phyloP scores from a whole-genome alignment of 1,284 basidiomycete species.

The Sporisorium graminicola region DNA sequence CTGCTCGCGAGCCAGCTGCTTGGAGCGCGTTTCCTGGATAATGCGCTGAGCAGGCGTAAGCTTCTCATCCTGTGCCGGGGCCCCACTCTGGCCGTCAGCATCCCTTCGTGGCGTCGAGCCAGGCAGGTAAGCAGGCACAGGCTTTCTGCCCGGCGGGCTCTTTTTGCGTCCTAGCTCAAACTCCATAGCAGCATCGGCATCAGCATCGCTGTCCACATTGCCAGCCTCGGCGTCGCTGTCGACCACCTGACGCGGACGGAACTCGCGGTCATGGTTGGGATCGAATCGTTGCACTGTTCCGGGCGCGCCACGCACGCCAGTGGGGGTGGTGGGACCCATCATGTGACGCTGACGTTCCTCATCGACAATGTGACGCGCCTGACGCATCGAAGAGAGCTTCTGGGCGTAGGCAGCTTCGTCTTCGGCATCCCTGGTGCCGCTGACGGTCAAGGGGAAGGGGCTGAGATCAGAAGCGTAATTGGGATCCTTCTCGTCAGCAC shows the following conservation, averaged over 20 bases:
- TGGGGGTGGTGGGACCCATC: conserved; percentile 19
- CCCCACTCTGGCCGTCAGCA: neutral
- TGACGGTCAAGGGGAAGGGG: neutral
- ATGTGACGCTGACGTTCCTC: conserved; percentile 53
- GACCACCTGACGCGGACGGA: conserved; percentile 30
- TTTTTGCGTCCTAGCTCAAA: conserved; percentile 37
- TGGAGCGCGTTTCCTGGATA: conserved; percentile 60
- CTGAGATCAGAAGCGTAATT: conserved; percentile 17
- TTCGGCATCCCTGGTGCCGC: conserved; percentile 40
- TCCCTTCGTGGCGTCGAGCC: conserved; percentile 14
- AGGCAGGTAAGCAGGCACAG: conserved; percentile 39
- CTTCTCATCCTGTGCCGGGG: conserved; percentile 19
- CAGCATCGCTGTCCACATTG: conserved; percentile 3
- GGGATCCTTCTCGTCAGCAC: conserved; percentile 37
- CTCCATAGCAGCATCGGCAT: conserved; percentile 21
- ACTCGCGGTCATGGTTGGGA: conserved; percentile 30
- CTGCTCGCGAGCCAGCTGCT: conserved; percentile 49
- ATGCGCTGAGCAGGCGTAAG: conserved; percentile 62
- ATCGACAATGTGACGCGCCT: conserved; percentile 64
- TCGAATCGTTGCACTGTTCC: conserved; percentile 20
- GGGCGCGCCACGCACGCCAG: neutral
- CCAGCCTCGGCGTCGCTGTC: conserved; percentile 18
- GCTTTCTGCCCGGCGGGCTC: conserved; percentile 57
- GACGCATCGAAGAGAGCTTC: conserved; percentile 57
- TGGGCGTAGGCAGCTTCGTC: conserved; percentile 52